Base-by-base conservation (phyloP, 306 rosid genomes). In the Quercus gilva region DNA sequence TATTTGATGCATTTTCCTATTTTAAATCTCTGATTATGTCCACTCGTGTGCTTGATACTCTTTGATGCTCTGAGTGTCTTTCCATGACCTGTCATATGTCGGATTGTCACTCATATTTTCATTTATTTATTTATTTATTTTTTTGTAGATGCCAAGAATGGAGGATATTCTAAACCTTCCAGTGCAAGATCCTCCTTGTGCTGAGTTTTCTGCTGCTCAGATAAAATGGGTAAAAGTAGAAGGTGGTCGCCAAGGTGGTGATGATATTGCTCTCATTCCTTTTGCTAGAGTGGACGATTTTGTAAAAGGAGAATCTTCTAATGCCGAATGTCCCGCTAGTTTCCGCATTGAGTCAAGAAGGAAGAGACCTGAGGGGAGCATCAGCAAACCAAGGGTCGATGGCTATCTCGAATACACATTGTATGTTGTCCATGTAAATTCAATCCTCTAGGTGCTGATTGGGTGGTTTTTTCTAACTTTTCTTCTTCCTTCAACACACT, bases 171-270 rank as follows among this genome's bases (percentile, higher is more conserved):
- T 89, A 37, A 89, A 80, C 85, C 94, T 92, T 84, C 96, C 92
- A 0, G 90, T 91, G 80, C 96, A 92, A 81, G 96, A 91, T 61
- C 92, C 92, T 74, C 81, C 84, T 31, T 77, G 83, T 80, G 28
- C 87, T 13, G 92, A 91, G 76, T 88, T 92, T 74, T 92, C 92
- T 76, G 88, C 92, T 79, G 86, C 86, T 82, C 86, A 79, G 65
- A 81, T 92, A 74, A 85, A 91, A 55, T 89, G 96, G 96, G 86
- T 82, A 2, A 91, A 88, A 81, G 85, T 92, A 63, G 94, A 88
- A 73, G 97, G 94, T 25, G 96, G 94, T 76, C 97, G 94, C 71
- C 96, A 88, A 74, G 92, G 97, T 11, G 96, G 96, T 23, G 97
- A 89, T 83, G 90, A 89, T 79, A 87, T 93, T 84, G 92, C 96